Base-by-base conservation (phyloP, 345 rosid species). In the Euphorbia peplus region DNA sequence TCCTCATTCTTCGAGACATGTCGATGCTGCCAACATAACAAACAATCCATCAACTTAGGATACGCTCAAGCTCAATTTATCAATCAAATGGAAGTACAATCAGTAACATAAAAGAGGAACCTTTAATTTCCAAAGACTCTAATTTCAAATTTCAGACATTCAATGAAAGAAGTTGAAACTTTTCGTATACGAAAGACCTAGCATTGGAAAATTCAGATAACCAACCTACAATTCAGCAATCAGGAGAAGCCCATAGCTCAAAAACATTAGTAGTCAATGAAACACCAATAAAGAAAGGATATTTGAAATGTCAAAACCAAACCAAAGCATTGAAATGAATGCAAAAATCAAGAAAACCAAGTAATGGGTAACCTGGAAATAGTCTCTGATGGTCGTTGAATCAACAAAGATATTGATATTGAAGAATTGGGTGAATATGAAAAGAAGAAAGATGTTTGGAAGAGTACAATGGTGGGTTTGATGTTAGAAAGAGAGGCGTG, bases 1-100 rank as follows among this genome's bases (percentile, higher is more conserved):
- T 71, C 58, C 72, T 69, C 59, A 72, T 69, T 57, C 63, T 72
- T 69, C 74, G 66, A 50, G 72, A 59, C 82, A 75, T 79, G 25
- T 63, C 69, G 59, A 53, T 37, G 26, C 51, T 25, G 19, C 18
- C 11, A 56, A 29, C 52, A 19, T 2, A 32, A 32, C 37, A 32
- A 32, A 32, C 22, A 70, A 54, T 19, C 29, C 61, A 15, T 70
- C 66, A 25, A 28, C 35, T 69, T 16, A 61, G 51, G 2, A 25
- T 24, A 10, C 12, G 32, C 26, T 11, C 25, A 51, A 50, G 51
- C 37, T 62, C 44, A 53, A 62, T 62, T 39, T 52, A 70, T 39
- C 53, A 52, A 54, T 41, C 46, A 59, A 59, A 19, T 44, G n/a
- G n/a, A n/a, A n/a, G n/a, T n/a, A n/a, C n/a, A n/a, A n/a, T 26